These are phyloP conservation scores for Parachaetomium inaequale DNA, from an alignment of 495 filamentous ascomycete genomes.

Conservation along the genomic window DNA sequence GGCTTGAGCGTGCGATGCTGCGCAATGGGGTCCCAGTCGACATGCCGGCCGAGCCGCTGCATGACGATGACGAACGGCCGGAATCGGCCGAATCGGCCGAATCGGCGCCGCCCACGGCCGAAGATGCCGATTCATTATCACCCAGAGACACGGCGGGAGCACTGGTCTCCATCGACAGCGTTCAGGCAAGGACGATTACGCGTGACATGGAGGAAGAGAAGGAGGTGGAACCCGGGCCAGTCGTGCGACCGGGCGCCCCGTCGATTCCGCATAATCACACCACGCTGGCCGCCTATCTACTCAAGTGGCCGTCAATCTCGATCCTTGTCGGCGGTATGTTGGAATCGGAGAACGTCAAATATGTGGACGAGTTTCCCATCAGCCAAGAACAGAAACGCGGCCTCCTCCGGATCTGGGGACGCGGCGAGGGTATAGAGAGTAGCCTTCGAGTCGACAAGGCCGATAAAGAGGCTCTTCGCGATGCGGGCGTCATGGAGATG, in stretches of 20 bases:
- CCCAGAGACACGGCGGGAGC: constrained; percentile 18
- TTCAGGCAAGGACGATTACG: constrained; percentile 33
- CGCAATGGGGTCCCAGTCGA: constrained; percentile 19
- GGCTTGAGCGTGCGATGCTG: constrained; percentile 25
- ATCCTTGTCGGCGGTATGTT: constrained; percentile 48
- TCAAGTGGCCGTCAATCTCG: constrained; percentile 67
- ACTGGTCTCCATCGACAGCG: constrained; percentile 20
- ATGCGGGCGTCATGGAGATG: constrained; percentile 30
- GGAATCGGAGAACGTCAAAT: constrained; percentile 51
- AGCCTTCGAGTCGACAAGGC: constrained; percentile 15
- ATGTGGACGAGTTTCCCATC: constrained; percentile 63
- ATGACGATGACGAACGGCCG: constrained; percentile 27
- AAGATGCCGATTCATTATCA: constrained; percentile 25
- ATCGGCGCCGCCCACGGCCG: constrained; percentile 20
- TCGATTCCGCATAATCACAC: constrained; percentile 75
- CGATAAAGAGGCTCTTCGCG: constrained; percentile 31
- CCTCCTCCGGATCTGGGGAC: constrained; percentile 69
- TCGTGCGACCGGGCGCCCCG: constrained; percentile 51
- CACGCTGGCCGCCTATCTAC: constrained; percentile 71
- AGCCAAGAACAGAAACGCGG: constrained; percentile 72
- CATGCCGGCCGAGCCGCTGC: constrained; percentile 10
- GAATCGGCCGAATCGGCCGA: constrained; percentile 23
- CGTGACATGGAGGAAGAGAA: constrained; percentile 42
- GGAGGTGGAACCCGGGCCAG: constrained; percentile 44
- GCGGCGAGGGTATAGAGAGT: constrained; percentile 66